These are phyloP conservation scores for Wallacemonas rigidus DNA, from an alignment of 208 protist genomes.

Conservation along the genomic window DNA sequence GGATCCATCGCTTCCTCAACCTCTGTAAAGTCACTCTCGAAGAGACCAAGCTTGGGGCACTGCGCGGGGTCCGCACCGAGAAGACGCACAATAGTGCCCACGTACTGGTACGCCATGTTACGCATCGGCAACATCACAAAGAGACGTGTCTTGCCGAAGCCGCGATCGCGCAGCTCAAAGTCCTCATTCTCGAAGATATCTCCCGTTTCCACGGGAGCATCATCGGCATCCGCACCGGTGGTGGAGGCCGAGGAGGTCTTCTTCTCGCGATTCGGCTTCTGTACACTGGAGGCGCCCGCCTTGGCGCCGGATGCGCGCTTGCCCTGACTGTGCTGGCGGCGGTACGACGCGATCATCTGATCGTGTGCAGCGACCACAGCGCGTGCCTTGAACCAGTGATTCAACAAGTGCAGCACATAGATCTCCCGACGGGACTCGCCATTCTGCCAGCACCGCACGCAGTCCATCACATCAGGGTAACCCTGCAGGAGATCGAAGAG, in stretches of 20 bases:
- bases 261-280: background rate
- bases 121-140: conserved; percentile 94
- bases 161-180: conserved; percentile 91
- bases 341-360: conserved; percentile 43
- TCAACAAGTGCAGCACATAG: conserved; percentile 69
- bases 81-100: conserved; percentile 82
- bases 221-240: background rate
- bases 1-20: conserved; percentile 86
- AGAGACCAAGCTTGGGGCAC: conserved; percentile 73
- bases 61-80: conserved; percentile 61
- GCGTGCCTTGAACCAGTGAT: conserved; percentile 89
- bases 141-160: conserved; percentile 93
- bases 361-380: conserved; percentile 77
- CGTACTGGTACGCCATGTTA: conserved; percentile 89
- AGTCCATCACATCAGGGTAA: conserved; percentile 81
- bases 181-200: conserved; percentile 32
- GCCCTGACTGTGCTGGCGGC: conserved; percentile 10
- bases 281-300: background rate
- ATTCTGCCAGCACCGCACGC: conserved; percentile 76
- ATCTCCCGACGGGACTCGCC: conserved; percentile 69
- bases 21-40: conserved; percentile 89
- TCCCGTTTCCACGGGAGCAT: background rate
- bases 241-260: background rate
- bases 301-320: background rate
- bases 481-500: conserved; percentile 73